These are phyloP conservation scores for Neophaeococcomyces aloes DNA, from an alignment of 2,329 filamentous ascomycete genomes.

Conservation along the genomic window DNA sequence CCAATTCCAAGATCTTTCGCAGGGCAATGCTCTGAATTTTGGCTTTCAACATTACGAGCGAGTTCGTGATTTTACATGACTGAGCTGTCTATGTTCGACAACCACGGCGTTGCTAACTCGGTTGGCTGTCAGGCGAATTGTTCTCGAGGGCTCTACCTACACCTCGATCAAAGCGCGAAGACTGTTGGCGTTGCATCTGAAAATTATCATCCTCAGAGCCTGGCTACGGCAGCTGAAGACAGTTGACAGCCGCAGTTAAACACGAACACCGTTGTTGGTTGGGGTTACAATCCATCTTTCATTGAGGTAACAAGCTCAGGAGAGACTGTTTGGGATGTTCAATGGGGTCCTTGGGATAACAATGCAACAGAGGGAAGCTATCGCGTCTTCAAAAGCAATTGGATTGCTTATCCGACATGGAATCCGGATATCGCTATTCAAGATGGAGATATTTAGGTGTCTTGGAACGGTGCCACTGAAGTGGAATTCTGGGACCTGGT, in stretches of 20 bases:
- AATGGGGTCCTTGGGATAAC: slow-evolving; percentile 24
- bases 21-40: slow-evolving; percentile 22
- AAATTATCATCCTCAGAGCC: neutral
- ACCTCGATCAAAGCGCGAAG: slow-evolving; percentile 1
- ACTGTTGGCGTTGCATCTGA: neutral
- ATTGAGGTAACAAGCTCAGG: slow-evolving; percentile 30
- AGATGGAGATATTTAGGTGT: slow-evolving; percentile 23
- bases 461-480: slow-evolving; percentile 42
- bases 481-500: slow-evolving; percentile 34
- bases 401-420: slow-evolving; percentile 32
- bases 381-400: slow-evolving; percentile 31
- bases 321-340: slow-evolving; percentile 25
- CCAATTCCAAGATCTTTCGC: slow-evolving; percentile 12
- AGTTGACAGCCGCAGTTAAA: too few species aligned
- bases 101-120: too few species aligned
- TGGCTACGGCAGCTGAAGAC: neutral
- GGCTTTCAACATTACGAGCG: slow-evolving; percentile 33
- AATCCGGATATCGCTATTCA: slow-evolving; percentile 28
- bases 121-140: neutral
- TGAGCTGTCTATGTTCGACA: slow-evolving; percentile 1
- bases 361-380: slow-evolving; percentile 24
- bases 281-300: slow-evolving; percentile 32
- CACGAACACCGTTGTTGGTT: slow-evolving; percentile 31
- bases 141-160: neutral
- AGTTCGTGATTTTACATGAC: neutral